Percentiles rank a stretch among this genome's conserved stretches.
Evolutionary conservation across 441 rosid species (phyloP).

Genomic region (Breynia disticha): DNA sequence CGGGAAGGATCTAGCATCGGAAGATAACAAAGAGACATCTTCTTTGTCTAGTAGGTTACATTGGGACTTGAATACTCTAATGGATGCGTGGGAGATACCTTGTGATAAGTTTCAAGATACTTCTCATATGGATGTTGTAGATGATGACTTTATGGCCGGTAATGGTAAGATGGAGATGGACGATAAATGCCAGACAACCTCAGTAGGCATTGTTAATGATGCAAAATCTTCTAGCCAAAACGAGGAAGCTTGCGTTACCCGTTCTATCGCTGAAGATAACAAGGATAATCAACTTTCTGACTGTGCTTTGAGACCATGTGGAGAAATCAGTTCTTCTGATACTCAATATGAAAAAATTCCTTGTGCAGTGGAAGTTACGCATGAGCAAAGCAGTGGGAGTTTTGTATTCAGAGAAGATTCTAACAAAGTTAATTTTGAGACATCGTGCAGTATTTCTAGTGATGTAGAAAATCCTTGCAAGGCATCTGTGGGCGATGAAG

Average conservation of each 20-base stretch:
- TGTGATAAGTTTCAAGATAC: constrained; percentile 20
- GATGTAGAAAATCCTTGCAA: constrained; percentile 8
- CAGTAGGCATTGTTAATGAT: constrained; percentile 1
- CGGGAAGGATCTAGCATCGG: constrained; percentile 12
- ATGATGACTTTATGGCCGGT: constrained; percentile 1
- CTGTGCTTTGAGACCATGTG: constrained; percentile 1
- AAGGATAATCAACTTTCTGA: background rate
- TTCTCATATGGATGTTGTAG: constrained; percentile 14
- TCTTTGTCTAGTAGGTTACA: constrained; percentile 21
- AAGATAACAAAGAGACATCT: constrained; percentile 18
- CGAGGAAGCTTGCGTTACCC: background rate
- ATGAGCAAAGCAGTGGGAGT: background rate
- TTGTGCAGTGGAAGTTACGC: background rate
- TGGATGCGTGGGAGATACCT: constrained; percentile 47
- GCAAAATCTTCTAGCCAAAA: constrained; percentile 5
- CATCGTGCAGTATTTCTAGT: background rate
- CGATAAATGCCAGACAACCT: background rate
- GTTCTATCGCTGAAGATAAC: constrained; percentile 4
- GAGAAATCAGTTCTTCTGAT: constrained; percentile 8
- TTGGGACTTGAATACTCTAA: constrained; percentile 50
- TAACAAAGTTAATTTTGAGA: constrained; percentile 13
- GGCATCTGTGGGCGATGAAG: constrained; percentile 8
- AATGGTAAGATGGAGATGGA: constrained; percentile 13
- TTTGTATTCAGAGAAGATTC: constrained; percentile 2
- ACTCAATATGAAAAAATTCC: background rate